Evolutionary conservation across 371 early-diverging fungal species (phyloP), one percentile per base, ranked within the genome.

Genomic region (Choanephora cucurbitarum): DNA sequence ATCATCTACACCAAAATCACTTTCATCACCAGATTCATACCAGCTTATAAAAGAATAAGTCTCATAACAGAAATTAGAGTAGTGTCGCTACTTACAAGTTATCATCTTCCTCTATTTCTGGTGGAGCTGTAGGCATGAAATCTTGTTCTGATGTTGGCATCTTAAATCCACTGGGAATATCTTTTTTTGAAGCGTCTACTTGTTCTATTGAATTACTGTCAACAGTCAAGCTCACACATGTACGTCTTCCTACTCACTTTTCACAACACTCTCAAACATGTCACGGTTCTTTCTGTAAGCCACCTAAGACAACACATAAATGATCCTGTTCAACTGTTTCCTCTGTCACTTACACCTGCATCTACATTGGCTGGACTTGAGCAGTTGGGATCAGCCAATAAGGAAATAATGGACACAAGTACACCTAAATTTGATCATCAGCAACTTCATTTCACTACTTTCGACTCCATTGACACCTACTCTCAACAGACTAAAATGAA

Each of bases 301-400:
- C 34, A 90, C 89, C 70, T 81, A 64, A 13, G 18, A 4, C 22
- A 41, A 24, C 24, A 43, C 5, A n/a, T 42, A 47, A 44, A 34
- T 18, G 15, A 52, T 50, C 23, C 22, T 23, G 17, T 7, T 49
- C 49, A n/a, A 10, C 17, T 49, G 7, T 42, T 14, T n/a, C 17
- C 17, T 31, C 33, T 34, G 33, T 39, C 19, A 70, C 67, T 74
- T 85, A 79, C 85, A 56, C 72, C 84, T 40, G 72, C 86, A 69
- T 80, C 82, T 23, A 96, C 85, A 69, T 96, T 95, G 3, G 98
- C 99, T 23, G 93, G 93, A 72, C 91, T 91, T 66, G 94, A 93
- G 69, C 91, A 94, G 70, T 99, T 99, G 17, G 99, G 99, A 67
- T 95, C 96, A 17, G 92, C 91, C 37, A 99, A 78, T 80, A 99